phyloP scores from a whole-genome alignment of 2,329 filamentous ascomycete species.

The Dothideomycetes sp. region DNA sequence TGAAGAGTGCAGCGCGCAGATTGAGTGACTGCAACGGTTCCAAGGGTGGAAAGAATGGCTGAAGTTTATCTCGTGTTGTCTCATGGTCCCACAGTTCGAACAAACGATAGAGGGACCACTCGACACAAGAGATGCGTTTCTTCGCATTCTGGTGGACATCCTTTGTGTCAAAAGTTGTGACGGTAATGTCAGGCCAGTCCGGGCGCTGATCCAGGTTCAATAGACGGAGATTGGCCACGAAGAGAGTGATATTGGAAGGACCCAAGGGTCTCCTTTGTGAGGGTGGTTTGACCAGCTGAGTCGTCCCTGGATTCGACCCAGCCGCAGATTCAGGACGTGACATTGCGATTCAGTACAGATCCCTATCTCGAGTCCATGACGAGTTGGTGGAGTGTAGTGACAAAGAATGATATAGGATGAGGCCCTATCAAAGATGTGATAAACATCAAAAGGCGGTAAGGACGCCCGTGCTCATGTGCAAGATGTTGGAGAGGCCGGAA shows the following conservation, averaged over 20 bases:
- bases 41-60: constrained; percentile 80
- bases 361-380: too few species aligned
- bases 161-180: constrained; percentile 58
- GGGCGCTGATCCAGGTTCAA: constrained; percentile 65
- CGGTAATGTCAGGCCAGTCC: constrained; percentile 72
- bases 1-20: constrained; percentile 72
- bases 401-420: too few species aligned
- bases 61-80: constrained; percentile 70
- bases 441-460: too few species aligned
- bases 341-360: constrained; percentile 10
- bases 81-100: constrained; percentile 76
- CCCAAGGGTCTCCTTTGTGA: constrained; percentile 15
- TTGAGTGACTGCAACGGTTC: constrained; percentile 88
- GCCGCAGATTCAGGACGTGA: constrained; percentile 13
- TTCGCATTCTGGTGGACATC: constrained; percentile 66
- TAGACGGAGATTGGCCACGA: constrained; percentile 75
- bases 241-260: constrained; percentile 52
- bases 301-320: constrained; percentile 6
- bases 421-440: too few species aligned
- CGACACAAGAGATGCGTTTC: constrained; percentile 69
- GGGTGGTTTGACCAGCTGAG: constrained; percentile 8
- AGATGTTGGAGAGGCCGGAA: too few species aligned
- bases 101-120: constrained; percentile 86
- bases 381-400: too few species aligned
- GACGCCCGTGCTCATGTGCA: too few species aligned